Conservation (phyloP, 2,329 filamentous ascomycete genomes). For the Cercospora citrullina region DNA sequence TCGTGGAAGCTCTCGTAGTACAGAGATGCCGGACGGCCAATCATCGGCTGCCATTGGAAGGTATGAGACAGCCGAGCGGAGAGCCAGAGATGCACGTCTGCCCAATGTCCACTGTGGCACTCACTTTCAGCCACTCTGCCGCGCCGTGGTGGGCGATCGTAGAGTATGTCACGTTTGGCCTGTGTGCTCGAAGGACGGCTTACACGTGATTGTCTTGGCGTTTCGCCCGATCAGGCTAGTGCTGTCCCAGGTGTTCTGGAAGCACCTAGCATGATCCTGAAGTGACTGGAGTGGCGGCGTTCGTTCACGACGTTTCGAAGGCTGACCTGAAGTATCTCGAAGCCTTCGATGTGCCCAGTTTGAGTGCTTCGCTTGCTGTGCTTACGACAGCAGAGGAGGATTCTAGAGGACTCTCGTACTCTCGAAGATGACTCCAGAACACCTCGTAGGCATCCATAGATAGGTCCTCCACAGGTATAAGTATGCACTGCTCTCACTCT, state of each 20-base stretch:
- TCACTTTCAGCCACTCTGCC: neutral
- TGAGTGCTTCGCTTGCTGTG: neutral
- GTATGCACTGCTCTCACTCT: constrained; percentile 10
- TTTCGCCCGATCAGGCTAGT: neutral
- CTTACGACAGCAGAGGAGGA: constrained; percentile 20
- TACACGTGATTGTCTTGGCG: constrained; percentile 4
- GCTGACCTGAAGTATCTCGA: neutral
- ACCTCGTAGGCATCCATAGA: constrained; percentile 6
- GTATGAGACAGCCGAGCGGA: neutral
- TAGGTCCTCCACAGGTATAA: constrained; percentile 22
- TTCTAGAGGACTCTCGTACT: constrained; percentile 19
- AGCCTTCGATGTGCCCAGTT: neutral
- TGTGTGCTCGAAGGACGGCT: neutral
- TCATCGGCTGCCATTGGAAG: neutral
- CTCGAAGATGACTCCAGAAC: constrained; percentile 21
- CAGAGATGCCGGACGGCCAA: constrained; percentile 9
- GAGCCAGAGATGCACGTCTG: constrained; percentile 9
- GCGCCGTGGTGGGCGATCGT: neutral
- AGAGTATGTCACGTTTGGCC: neutral
- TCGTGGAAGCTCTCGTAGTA: constrained; percentile 1
- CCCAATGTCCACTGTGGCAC: constrained; percentile 7
- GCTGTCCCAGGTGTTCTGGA: constrained; percentile 13
- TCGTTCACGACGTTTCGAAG: neutral
- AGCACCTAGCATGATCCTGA: constrained; percentile 17
- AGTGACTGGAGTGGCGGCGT: constrained; percentile 1